A percentile compares a stretch with the other conserved stretches of the same genome.
Evolutionary conservation across 106 monocot genomes (phyloP).

Genomic region (Posidonia australis): DNA sequence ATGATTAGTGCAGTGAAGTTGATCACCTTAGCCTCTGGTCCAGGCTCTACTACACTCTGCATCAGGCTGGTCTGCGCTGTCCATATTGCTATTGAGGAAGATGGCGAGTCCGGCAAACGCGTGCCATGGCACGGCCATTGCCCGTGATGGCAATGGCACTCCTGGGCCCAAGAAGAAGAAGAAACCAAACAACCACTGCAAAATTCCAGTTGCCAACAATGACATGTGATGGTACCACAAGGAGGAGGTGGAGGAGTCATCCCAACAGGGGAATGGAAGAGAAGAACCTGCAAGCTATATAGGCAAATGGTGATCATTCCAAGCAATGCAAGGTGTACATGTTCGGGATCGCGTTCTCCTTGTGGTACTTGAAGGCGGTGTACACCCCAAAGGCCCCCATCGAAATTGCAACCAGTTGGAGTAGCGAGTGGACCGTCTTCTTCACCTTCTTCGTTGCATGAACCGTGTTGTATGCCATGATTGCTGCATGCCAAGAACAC

Average conservation of each 20-base stretch:
- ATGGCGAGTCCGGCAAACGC: conserved; percentile 43
- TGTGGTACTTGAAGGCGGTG: conserved; percentile 46
- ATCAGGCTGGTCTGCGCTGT: conserved; percentile 67
- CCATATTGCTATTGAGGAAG: conserved; percentile 63
- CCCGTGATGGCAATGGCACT: conserved; percentile 25
- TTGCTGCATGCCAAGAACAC: conserved; percentile 25
- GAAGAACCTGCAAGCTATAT: conserved; percentile 47
- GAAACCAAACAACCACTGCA: conserved; percentile 81
- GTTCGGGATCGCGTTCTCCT: conserved; percentile 19
- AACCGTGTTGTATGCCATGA: conserved; percentile 75
- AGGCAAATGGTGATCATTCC: conserved; percentile 66
- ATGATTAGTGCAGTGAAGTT: conserved; percentile 66
- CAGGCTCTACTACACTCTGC: conserved; percentile 31
- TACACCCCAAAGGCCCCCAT: conserved; percentile 52
- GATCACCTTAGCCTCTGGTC: conserved; percentile 43
- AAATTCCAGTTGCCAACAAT: no score
- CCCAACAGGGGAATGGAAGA: conserved; percentile 22
- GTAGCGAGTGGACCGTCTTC: conserved; percentile 48
- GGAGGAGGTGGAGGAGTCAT: conserved; percentile 15
- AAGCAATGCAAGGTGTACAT: conserved; percentile 63
- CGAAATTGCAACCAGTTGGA: conserved; percentile 45
- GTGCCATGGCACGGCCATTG: conserved; percentile 40
- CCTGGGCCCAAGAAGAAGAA: conserved; percentile 54
- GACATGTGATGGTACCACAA: no score
- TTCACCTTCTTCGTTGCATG: conserved; percentile 18